phyloP scores from a whole-genome alignment of 176 grass and related monocot genomes.

The Aegilops sharonensis region DNA sequence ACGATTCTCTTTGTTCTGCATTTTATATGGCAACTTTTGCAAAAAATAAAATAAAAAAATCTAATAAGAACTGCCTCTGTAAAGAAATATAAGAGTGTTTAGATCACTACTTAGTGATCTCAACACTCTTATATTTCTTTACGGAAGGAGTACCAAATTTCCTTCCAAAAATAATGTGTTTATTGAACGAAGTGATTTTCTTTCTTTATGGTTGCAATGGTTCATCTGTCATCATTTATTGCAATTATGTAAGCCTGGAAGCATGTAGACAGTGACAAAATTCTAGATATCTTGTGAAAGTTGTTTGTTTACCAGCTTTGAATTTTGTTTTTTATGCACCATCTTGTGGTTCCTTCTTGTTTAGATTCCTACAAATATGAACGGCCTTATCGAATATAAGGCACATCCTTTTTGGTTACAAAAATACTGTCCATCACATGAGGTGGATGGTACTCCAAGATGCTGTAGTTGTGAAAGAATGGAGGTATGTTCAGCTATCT shows the following conservation, averaged over 20 bases:
- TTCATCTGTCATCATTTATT: not conserved
- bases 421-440: slow-evolving; percentile 97
- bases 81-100: no score
- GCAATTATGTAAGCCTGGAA: not conserved
- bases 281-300: not conserved
- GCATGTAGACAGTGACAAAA: not conserved
- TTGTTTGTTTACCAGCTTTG: slow-evolving; percentile 12
- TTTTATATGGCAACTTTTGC: not conserved
- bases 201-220: not conserved
- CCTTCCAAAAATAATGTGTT: no score
- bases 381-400: slow-evolving; percentile 88
- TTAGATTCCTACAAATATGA: slow-evolving; percentile 89
- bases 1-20: not conserved
- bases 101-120: no score
- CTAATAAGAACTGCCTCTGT: no score
- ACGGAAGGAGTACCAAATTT: no score
- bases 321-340: slow-evolving; percentile 6
- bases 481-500: slow-evolving; percentile 57
- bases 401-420: slow-evolving; percentile 96
- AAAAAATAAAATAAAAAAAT: no score
- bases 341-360: slow-evolving; percentile 38
- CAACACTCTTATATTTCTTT: no score
- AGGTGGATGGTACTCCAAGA: slow-evolving; percentile 84
- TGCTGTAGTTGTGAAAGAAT: slow-evolving; percentile 98
- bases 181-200: not conserved